Base-by-base conservation (phyloP, 805 yeast genomes). In the Limtongia smithiae region DNA sequence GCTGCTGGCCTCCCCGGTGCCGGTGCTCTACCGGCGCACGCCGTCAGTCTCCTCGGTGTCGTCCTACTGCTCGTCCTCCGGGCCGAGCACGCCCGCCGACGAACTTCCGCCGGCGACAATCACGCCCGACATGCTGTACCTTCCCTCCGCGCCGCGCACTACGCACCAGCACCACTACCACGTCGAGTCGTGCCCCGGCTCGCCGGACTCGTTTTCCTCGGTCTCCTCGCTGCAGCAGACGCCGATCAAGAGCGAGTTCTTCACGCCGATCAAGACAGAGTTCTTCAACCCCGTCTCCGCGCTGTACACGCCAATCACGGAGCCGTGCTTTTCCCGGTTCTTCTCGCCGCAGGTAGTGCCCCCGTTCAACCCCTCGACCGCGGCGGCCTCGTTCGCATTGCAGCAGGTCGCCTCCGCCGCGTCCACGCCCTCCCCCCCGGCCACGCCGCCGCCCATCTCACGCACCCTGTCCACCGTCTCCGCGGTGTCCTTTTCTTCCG, bases 341-440 rank as follows among this genome's bases (percentile, higher is more conserved):
- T 51, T 45, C 31, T 54, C 50, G 3, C 50, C 50, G 12, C 14
- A 47, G 32, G 41, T 42, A 3, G 21, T 38, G 37, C 6, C 28
- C 28, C 20, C 48, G 1, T 52, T 38, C 39, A 47, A 49, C 31
- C 27, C 37, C 22, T 40, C 54, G 17, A 32, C 56, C 3, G 41
- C 52, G n/a, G 55, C 52, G 6, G 57, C 57, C 17, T 52, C 57
- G 3, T 48, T 34, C 25, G 54, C 54, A 11, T 50, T 52, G 17
- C 57, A 52, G 37, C 48, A 41, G 30, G 33, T 46, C 18, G 46
- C 54, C 14, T 48, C 54, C 15, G 40, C 54, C 17, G 8, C 33
- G 5, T 17, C 41, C 15, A 32, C 46, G n/a, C 46, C 46, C 4
- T 52, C 57, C 8, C 57, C 57, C 11, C 57, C 57, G 11, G 50